A percentile compares a stretch with the other conserved stretches of the same genome.
Conservation (phyloP, 1,284 basidiomycete species). For the Cryptococcus sp. region DNA sequence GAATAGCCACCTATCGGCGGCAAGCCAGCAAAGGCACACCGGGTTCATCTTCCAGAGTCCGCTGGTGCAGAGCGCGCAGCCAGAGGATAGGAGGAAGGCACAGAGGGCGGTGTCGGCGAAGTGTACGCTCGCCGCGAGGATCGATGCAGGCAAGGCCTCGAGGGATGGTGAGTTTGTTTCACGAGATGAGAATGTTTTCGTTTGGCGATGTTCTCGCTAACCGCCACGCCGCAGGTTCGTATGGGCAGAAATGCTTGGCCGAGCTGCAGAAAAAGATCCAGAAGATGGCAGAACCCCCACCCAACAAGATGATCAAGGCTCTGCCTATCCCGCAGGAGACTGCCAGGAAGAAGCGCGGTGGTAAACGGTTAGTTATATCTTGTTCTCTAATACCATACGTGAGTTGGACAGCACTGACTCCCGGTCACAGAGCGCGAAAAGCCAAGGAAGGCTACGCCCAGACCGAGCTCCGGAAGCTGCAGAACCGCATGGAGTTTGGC, state of each 20-base stretch:
- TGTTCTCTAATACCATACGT: too few relatives aligned
- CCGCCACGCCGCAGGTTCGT: conserved; percentile 54
- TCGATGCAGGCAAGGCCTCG: conserved; percentile 77
- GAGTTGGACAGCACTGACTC: not conserved
- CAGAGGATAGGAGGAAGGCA: conserved; percentile 88
- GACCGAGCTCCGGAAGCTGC: conserved; percentile 92
- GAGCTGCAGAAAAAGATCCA: conserved; percentile 91
- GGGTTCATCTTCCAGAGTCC: conserved; percentile 96
- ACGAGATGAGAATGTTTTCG: not conserved
- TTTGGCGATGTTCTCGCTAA: conserved; percentile 34
- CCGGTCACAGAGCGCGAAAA: conserved; percentile 73
- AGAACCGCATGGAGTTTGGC: conserved; percentile 95
- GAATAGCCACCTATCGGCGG: conserved; percentile 65
- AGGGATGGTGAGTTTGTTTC: conserved; percentile 62
- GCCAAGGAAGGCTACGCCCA: conserved; percentile 96
- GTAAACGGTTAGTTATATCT: conserved; percentile 66
- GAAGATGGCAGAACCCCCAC: conserved; percentile 87
- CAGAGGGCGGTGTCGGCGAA: conserved; percentile 83
- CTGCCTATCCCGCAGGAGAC: conserved; percentile 95
- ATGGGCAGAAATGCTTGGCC: conserved; percentile 72
- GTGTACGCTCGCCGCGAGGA: conserved; percentile 80
- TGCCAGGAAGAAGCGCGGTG: conserved; percentile 90
- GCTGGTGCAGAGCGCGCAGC: conserved; percentile 75
- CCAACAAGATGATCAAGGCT: conserved; percentile 89
- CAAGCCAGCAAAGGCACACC: conserved; percentile 81